phyloP scores from a whole-genome alignment of 2,329 filamentous ascomycete genomes.

The Ascochyta koolunga region DNA sequence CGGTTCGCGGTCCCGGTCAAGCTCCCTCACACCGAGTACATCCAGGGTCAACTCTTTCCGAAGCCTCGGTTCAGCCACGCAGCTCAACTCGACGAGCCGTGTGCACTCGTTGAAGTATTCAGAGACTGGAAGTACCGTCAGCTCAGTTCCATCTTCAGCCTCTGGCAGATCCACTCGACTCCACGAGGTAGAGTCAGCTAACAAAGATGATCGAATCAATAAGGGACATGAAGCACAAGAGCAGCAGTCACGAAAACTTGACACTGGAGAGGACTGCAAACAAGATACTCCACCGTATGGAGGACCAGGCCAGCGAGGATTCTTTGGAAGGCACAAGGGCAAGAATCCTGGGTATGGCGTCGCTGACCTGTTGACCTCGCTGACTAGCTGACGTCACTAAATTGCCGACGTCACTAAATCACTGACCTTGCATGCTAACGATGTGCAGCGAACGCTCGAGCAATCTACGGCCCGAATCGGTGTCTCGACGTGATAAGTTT shows the following conservation, averaged over 20 bases:
- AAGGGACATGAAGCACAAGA: slow-evolving; percentile 45
- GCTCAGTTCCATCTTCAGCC: slow-evolving; percentile 13
- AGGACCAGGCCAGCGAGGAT: slow-evolving; percentile 42
- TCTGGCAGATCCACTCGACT: slow-evolving; percentile 17
- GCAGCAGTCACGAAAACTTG: slow-evolving; percentile 37
- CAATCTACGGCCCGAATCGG: slow-evolving; percentile 45
- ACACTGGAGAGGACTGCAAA: slow-evolving; percentile 37
- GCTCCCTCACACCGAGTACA: slow-evolving; percentile 18
- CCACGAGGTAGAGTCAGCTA: slow-evolving; percentile 16
- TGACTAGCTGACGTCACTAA: no score
- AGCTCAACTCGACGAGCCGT: not conserved
- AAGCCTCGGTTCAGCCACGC: not conserved
- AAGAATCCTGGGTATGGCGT: slow-evolving; percentile 38
- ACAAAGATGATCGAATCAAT: slow-evolving; percentile 41
- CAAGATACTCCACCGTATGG: slow-evolving; percentile 43
- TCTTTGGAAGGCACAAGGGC: slow-evolving; percentile 41
- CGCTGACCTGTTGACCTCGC: no score
- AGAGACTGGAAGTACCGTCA: slow-evolving; percentile 15
- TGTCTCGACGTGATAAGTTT: slow-evolving; percentile 46
- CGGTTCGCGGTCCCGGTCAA: slow-evolving; percentile 29
- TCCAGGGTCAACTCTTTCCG: slow-evolving; percentile 19
- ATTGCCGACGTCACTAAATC: no score
- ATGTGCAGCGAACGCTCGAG: slow-evolving; percentile 38
- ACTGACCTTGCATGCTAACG: not conserved
- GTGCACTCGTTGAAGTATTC: slow-evolving; percentile 10